Evolutionary conservation across 2,329 filamentous ascomycete species (phyloP).

Genomic region (Pseudogymnoascus sp.): DNA sequence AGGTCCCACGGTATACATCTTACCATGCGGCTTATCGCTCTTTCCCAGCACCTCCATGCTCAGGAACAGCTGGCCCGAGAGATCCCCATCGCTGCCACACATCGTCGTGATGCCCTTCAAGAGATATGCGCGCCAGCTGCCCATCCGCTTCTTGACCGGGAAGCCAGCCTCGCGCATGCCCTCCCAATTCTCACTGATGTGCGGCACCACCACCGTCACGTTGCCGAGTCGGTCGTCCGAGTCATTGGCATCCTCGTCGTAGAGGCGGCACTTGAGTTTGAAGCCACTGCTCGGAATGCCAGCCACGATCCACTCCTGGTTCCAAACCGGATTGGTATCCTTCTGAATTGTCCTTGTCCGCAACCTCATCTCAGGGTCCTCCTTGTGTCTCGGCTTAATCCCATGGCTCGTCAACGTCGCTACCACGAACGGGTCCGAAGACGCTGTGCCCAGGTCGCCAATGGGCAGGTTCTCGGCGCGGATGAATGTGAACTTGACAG

Average conservation of each 20-base stretch:
- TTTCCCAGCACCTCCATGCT: slow-evolving; percentile 73
- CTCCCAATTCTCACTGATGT: slow-evolving; percentile 58
- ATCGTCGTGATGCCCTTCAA: slow-evolving; percentile 62
- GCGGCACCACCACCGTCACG: slow-evolving; percentile 61
- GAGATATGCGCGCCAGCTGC: slow-evolving; percentile 79
- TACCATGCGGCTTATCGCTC: slow-evolving; percentile 63
- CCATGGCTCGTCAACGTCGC: slow-evolving; percentile 64
- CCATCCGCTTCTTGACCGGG: slow-evolving; percentile 74
- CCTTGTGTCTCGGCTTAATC: slow-evolving; percentile 72
- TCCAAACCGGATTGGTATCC: slow-evolving; percentile 71
- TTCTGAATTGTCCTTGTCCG: slow-evolving; percentile 71
- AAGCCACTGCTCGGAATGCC: slow-evolving; percentile 80
- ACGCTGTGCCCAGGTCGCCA: slow-evolving; percentile 69
- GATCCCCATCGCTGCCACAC: slow-evolving; percentile 54
- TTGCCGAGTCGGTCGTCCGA: slow-evolving; percentile 85
- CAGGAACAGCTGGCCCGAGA: slow-evolving; percentile 65
- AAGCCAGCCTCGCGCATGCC: slow-evolving; percentile 60
- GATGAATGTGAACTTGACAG: slow-evolving; percentile 78
- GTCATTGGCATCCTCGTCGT: slow-evolving; percentile 84
- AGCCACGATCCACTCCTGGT: slow-evolving; percentile 80
- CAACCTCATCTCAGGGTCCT: slow-evolving; percentile 69
- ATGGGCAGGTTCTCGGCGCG: slow-evolving; percentile 74
- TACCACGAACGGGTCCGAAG: slow-evolving; percentile 76
- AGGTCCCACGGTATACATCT: slow-evolving; percentile 74
- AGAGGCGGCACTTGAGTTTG: slow-evolving; percentile 75